A percentile compares a stretch with the other conserved stretches of the same genome.
These are phyloP conservation scores for Macadamia tetraphylla DNA, from an alignment of 164 flowering plant species.

Conservation along the genomic window DNA sequence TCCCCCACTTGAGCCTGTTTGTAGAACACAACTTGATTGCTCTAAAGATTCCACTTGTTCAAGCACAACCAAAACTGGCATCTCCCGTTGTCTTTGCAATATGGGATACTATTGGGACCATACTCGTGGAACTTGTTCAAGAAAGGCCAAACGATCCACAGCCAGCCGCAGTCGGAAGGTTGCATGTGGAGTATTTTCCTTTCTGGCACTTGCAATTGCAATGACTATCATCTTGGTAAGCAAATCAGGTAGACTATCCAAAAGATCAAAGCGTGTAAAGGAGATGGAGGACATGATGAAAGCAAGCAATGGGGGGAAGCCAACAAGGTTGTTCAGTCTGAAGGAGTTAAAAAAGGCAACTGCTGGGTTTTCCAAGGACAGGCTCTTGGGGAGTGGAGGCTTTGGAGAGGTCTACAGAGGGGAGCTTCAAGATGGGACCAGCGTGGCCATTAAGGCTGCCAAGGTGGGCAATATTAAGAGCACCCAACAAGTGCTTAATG, in stretches of 20 bases:
- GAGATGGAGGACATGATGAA: slow-evolving; percentile 47
- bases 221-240: slow-evolving; percentile 14
- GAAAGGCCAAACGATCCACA: slow-evolving; percentile 13
- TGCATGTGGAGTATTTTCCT: slow-evolving; percentile 22
- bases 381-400: slow-evolving; percentile 55
- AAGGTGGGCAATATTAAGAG: slow-evolving; percentile 56
- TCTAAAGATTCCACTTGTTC: slow-evolving; percentile 33
- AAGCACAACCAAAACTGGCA: slow-evolving; percentile 14
- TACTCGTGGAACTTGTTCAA: slow-evolving; percentile 33
- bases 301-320: slow-evolving; percentile 34
- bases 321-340: slow-evolving; percentile 34
- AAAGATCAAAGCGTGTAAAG: slow-evolving; percentile 26
- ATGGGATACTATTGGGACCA: slow-evolving; percentile 44
- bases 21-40: slow-evolving; percentile 49
- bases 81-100: slow-evolving; percentile 45
- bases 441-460: slow-evolving; percentile 59
- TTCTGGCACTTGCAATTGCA: slow-evolving; percentile 22
- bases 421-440: slow-evolving; percentile 47
- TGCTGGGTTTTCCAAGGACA: slow-evolving; percentile 31
- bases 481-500: slow-evolving; percentile 61
- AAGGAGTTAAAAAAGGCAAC: slow-evolving; percentile 60
- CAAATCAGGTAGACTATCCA: slow-evolving; percentile 16
- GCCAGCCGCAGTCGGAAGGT: slow-evolving; percentile 26
- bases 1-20: slow-evolving; percentile 50
- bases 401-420: slow-evolving; percentile 72